A percentile compares a stretch with the other conserved stretches of the same genome.
Evolutionary conservation across 73 alveolate species (phyloP).

Genomic region (Paramecium pentaurelia): DNA sequence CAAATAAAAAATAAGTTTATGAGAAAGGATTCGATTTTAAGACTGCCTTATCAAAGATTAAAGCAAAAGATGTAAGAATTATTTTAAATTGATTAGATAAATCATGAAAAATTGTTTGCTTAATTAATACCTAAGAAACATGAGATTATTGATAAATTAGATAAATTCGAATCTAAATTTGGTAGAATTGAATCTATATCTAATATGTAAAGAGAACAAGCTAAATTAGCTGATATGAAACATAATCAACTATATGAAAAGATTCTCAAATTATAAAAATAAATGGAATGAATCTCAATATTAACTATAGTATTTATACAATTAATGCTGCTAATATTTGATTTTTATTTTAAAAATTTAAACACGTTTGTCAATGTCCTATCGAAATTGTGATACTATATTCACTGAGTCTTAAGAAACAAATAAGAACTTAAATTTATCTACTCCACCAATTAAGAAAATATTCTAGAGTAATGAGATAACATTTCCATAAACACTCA

Average conservation of each 20-base stretch:
- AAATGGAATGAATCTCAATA: not conserved
- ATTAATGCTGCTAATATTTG: not conserved
- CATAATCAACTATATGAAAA: not conserved
- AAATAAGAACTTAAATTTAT: not conserved
- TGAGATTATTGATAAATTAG: not conserved
- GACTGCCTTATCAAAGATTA: not conserved
- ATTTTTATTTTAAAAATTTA: not conserved
- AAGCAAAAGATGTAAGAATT: not conserved
- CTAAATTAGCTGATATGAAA: constrained; percentile 1
- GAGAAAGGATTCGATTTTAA: not conserved
- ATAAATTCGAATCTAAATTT: not conserved
- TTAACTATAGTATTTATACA: not conserved
- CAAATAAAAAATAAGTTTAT: not conserved
- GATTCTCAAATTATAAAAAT: not conserved
- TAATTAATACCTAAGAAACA: not conserved
- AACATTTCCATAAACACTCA: not conserved
- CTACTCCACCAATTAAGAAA: constrained; percentile 7
- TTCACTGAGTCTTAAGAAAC: not conserved
- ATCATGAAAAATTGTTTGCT: not conserved
- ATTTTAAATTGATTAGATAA: not conserved
- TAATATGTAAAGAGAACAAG: constrained; percentile 2
- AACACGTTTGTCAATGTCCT: not conserved
- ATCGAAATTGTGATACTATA: not conserved
- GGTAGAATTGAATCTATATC: not conserved
- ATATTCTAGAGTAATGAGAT: not conserved